Evolutionary conservation across 192 early-diverging fungal genomes (phyloP).

Genomic region (Endogone sp.): DNA sequence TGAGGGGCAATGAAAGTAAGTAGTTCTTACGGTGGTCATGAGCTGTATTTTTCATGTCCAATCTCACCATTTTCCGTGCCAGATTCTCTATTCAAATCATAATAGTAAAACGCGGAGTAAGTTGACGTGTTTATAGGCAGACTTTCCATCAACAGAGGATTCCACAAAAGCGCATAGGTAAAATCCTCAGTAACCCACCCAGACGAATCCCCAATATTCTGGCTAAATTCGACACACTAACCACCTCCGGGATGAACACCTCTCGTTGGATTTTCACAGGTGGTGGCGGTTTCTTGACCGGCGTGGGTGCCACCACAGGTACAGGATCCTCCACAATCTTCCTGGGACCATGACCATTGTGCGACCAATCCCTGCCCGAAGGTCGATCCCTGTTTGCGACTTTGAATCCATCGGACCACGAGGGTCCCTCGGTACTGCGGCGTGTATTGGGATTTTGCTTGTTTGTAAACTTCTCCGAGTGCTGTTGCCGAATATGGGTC

Average conservation of each 20-base stretch:
- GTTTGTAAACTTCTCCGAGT: constrained; percentile 24
- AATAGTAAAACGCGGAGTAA: no score
- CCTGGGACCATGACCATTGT: neutral
- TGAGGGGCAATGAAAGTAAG: neutral
- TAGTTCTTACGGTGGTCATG: constrained; percentile 61
- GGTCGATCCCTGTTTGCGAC: constrained; percentile 3
- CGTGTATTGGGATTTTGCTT: constrained; percentile 13
- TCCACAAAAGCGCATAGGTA: no score
- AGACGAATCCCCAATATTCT: constrained; percentile 71
- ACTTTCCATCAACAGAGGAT: no score
- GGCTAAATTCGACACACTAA: constrained; percentile 80
- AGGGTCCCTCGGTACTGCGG: constrained; percentile 17
- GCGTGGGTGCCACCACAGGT: constrained; percentile 15
- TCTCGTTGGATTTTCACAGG: constrained; percentile 46
- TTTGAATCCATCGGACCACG: constrained; percentile 21
- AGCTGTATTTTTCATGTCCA: constrained; percentile 80
- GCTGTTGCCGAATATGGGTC: constrained; percentile 16
- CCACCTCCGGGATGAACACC: constrained; percentile 74
- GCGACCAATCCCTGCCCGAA: constrained; percentile 3
- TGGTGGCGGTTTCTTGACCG: constrained; percentile 3
- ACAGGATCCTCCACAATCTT: constrained; percentile 11
- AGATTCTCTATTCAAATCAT: constrained; percentile 43
- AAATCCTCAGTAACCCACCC: constrained; percentile 30
- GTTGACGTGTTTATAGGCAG: no score
- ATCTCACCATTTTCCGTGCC: constrained; percentile 62